These are phyloP conservation scores for Aureobasidium sp. DNA, from an alignment of 2,329 filamentous ascomycete species.

Conservation along the genomic window DNA sequence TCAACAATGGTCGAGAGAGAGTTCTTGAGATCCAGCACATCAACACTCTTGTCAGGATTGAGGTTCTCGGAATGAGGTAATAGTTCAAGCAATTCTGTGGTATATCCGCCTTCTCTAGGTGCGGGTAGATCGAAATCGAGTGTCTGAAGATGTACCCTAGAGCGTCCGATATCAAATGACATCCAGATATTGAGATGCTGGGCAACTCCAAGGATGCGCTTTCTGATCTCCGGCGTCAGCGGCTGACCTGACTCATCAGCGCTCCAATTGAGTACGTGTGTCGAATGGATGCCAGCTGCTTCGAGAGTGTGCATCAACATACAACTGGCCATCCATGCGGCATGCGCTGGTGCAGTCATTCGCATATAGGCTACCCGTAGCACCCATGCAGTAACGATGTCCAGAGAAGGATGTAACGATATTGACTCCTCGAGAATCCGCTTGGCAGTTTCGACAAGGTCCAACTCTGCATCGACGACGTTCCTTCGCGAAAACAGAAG, in stretches of 20 bases:
- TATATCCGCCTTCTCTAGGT: conserved; percentile 34
- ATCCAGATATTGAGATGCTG: conserved; percentile 53
- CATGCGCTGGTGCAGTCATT: conserved; percentile 45
- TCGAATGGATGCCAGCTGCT: conserved; percentile 42
- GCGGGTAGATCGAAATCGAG: conserved; percentile 37
- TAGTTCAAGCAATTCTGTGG: conserved; percentile 44
- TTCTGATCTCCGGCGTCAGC: neutral
- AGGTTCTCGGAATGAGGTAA: conserved; percentile 47
- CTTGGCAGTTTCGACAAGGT: conserved; percentile 41
- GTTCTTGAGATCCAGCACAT: conserved; percentile 36
- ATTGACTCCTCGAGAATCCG: conserved; percentile 35
- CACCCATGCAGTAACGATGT: conserved; percentile 44
- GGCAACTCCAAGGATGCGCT: conserved; percentile 39
- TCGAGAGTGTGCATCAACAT: conserved; percentile 52
- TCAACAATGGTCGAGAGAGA: conserved; percentile 37
- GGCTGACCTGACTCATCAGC: conserved; percentile 15
- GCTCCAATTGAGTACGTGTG: conserved; percentile 25
- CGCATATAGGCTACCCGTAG: conserved; percentile 48
- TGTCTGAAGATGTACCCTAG: conserved; percentile 42
- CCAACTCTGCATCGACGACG: conserved; percentile 32
- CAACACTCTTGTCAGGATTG: conserved; percentile 42
- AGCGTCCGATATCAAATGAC: conserved; percentile 51
- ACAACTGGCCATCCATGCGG: conserved; percentile 50
- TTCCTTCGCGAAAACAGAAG: conserved; percentile 41
- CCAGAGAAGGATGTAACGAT: conserved; percentile 31